A percentile compares a stretch with the other conserved stretches of the same genome.
Evolutionary conservation across 1,139 yeast species (phyloP).

Genomic region (Yamadazyma blattariae): DNA sequence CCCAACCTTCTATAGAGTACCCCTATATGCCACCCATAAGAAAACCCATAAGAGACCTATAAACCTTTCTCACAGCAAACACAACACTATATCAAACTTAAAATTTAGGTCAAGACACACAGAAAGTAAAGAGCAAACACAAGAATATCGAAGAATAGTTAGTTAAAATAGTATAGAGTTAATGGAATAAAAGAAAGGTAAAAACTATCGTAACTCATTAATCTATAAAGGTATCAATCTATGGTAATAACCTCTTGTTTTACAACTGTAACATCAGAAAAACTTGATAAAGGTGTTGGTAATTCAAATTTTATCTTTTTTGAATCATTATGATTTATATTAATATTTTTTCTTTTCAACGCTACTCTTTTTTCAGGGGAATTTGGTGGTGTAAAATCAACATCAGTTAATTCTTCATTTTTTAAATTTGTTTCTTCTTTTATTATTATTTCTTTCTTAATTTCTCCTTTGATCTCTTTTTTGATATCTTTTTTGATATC

Average conservation of each 20-base stretch:
- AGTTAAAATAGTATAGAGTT: too few species aligned
- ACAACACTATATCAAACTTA: too few species aligned
- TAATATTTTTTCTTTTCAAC: slow-evolving; percentile 16
- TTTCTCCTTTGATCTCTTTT: slow-evolving; percentile 4
- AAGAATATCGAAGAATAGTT: too few species aligned
- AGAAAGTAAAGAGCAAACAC: too few species aligned
- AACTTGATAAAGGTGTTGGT: slow-evolving; percentile 23
- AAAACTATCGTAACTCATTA: too few species aligned
- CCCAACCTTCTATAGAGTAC: too few species aligned
- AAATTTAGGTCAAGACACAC: too few species aligned
- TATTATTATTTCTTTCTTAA: slow-evolving; percentile 5
- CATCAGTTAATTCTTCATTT: slow-evolving; percentile 1
- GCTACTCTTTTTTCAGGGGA: slow-evolving; percentile 17
- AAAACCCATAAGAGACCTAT: too few species aligned
- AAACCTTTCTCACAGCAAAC: too few species aligned
- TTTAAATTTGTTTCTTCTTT: slow-evolving; percentile 3
- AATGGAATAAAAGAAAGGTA: too few species aligned
- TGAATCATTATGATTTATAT: slow-evolving; percentile 4
- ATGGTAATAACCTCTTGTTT: slow-evolving; percentile 5
- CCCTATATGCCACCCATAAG: too few species aligned
- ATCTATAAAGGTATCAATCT: too few species aligned
- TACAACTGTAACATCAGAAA: slow-evolving; percentile 11
- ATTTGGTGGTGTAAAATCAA: slow-evolving; percentile 19
- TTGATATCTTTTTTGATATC: slow-evolving; percentile 15
- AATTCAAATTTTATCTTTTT: slow-evolving; percentile 14